Base-by-base conservation (phyloP, 805 yeast species). In the Candida endomychidarum region DNA sequence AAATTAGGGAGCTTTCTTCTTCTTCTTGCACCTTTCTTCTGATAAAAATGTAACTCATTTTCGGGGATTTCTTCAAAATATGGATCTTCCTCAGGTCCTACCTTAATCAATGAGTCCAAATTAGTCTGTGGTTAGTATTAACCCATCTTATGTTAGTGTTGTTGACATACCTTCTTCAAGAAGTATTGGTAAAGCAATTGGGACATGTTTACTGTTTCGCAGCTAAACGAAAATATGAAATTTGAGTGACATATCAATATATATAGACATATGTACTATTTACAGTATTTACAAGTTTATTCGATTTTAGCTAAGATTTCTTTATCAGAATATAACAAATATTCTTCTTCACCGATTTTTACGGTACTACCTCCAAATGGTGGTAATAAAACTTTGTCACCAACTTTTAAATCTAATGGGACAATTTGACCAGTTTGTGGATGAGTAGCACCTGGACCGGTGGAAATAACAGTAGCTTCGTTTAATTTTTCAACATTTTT, bases 321-420 rank as follows among this genome's bases (percentile, higher is more conserved):
- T 57, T 86, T 73, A 70, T 93, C 98, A 65, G 96, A 85, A 80
- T 86, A 89, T 57, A 90, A 74, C 53, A 86, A 75, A 57, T 73
- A 81, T 61, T 79, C 85, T 54, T 90, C 95, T 46, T 85, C 89
- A 53, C 86, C 90, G 54, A 93, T 78, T 71, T 86, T 89, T 66
- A 93, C 78, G 48, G 87, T 70, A 51, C 89, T 80, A 42, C 99
- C 99, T 46, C 99, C 99, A 53, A 85, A 91, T 44, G 84, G 80
- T 50, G 98, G 98, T 60, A 93, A 87, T 73, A 93, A 74, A 34
- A 93, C 98, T 56, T 83, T 81, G 72, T 93, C 99, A 56, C 99
- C 99, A 34, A 86, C 80, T 60, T 79, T 72, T 43, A 93, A 96
- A 51, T 82, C 74, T 45, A 90, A 81, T 39, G 80, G 74, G 41